Conservation (phyloP, 306 rosid genomes). For the Cicer judaicum region DNA sequence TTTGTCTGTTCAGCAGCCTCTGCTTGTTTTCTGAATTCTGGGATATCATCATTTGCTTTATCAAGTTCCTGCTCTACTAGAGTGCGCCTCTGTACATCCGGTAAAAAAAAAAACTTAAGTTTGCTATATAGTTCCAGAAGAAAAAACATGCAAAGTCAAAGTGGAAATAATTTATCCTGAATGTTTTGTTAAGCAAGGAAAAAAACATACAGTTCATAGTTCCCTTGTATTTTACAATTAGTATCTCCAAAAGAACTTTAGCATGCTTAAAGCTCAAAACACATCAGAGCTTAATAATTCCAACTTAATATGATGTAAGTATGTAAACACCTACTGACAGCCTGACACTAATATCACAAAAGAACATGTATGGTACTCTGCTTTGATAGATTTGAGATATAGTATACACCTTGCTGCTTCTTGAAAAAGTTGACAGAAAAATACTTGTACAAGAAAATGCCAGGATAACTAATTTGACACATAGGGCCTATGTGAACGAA, state of each 20-base stretch:
- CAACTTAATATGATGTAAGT: slow-evolving; percentile 3
- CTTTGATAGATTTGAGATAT: slow-evolving; percentile 17
- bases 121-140: slow-evolving; percentile 38
- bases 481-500: not conserved
- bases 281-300: slow-evolving; percentile 11
- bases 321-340: not conserved
- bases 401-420: slow-evolving; percentile 14
- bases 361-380: slow-evolving; percentile 21
- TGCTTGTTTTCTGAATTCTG: slow-evolving; percentile 70
- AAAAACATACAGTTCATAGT: slow-evolving; percentile 9
- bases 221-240: slow-evolving; percentile 16
- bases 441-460: slow-evolving; percentile 5
- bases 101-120: slow-evolving; percentile 26
- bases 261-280: slow-evolving; percentile 27
- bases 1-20: slow-evolving; percentile 71
- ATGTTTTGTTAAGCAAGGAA: slow-evolving; percentile 23
- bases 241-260: slow-evolving; percentile 16
- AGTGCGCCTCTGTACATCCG: slow-evolving; percentile 74
- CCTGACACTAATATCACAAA: slow-evolving; percentile 30
- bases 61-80: slow-evolving; percentile 89
- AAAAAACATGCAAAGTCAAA: slow-evolving; percentile 32
- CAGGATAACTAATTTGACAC: slow-evolving; percentile 4
- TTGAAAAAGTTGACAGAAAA: not conserved
- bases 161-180: slow-evolving; percentile 17
- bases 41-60: slow-evolving; percentile 75